These are phyloP conservation scores for Podospora pseudocomata DNA, from an alignment of 495 filamentous ascomycete genomes.

Conservation along the genomic window DNA sequence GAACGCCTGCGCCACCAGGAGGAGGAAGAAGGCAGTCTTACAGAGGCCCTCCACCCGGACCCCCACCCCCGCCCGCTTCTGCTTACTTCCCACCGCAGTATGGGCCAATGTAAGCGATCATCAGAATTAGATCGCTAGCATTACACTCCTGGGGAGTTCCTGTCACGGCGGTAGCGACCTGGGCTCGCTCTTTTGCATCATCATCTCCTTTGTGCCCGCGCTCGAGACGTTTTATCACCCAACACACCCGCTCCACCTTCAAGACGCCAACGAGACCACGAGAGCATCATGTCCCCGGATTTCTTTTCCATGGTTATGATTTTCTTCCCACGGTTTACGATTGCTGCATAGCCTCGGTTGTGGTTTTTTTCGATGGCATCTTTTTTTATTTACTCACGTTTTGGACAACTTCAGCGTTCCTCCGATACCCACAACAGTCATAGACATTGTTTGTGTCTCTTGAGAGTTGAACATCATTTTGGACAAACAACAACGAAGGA, in stretches of 20 bases:
- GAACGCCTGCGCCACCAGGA: slow-evolving; percentile 32
- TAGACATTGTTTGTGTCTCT: neutral
- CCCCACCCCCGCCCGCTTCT: slow-evolving; percentile 28
- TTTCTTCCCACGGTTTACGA: neutral
- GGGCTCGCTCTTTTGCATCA: neutral
- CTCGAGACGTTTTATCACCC: neutral
- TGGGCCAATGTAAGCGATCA: neutral
- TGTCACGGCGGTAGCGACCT: neutral
- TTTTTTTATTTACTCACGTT: neutral
- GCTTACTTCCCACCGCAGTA: slow-evolving; percentile 25
- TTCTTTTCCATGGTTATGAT: neutral
- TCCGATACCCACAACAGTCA: neutral
- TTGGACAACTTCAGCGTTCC: neutral
- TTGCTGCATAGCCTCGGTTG: slow-evolving; percentile 8
- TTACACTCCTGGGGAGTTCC: neutral
- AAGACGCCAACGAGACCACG: slow-evolving; percentile 2
- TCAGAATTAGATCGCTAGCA: neutral
- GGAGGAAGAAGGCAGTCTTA: slow-evolving; percentile 25
- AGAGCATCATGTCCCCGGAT: slow-evolving; percentile 3
- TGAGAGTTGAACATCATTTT: neutral
- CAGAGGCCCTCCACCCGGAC: slow-evolving; percentile 25
- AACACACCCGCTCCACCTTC: neutral
- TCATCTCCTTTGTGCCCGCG: neutral
- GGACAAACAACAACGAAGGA: neutral
- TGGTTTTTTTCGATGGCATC: neutral